Evolutionary conservation across 108 stramenopile genomes (phyloP), one percentile per base, ranked within the genome.

Genomic region (Aurantiochytrium sp.): DNA sequence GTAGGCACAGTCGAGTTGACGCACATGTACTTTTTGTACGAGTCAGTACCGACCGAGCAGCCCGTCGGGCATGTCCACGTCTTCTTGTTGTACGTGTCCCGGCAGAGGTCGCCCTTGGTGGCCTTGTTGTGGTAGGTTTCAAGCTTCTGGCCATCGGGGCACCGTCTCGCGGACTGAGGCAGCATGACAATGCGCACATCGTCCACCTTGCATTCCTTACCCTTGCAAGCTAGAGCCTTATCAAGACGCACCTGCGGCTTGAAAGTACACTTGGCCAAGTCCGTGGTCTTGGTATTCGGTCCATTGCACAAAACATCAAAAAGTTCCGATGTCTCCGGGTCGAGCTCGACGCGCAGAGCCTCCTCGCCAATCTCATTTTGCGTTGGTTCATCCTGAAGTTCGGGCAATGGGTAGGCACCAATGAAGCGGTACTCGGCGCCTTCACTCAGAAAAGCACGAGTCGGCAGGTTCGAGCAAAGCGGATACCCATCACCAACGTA

Each of bases 401-500:
- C 92, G 12, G 93, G 92, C 53, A 87, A 53, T 28, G 49, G 76
- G 35, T 76, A 87, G 45, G 60, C 49, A 25, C 95, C 95, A 28
- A 96, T 87, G 21, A 95, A 89, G 12, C 92, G 59, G 72, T 92
- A 95, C 4, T 29, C 93, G 4, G 94, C 95, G 76, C 94, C 94
- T 44, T 60, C 90, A 51, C 59, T 89, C 47, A 95, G 83, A 87
- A 96, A 95, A 51, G 93, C 91, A 5, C 89, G 60, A 16, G 43
- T 51, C 10, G 89, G 44, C n/a, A 87, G 5, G 45, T 89, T 73
- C 49, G 59, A 3, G 44, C 87, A 91, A 4, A 90, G 72, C 18
- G 71, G 47, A 5, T 58, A 55, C 16, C 91, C 73, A 88, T 96
- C 96, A 42, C 95, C 96, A 58, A 96, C 88, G 90, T 95, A 96